Conservation (phyloP, 148 eudicot species). For the Heliosperma pusillum region DNA sequence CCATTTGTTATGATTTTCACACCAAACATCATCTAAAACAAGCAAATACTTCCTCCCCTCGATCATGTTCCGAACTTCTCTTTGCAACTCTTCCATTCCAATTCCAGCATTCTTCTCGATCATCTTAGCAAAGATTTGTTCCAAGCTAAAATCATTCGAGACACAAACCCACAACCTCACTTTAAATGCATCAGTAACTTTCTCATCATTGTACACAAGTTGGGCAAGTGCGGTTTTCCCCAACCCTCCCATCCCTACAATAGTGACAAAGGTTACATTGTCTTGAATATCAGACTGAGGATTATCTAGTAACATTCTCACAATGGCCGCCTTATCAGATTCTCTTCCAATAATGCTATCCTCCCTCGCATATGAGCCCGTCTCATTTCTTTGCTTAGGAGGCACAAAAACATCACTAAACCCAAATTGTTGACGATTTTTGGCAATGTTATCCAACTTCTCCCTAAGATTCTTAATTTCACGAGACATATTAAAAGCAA, state of each 20-base stretch:
- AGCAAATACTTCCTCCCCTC: constrained; percentile 19
- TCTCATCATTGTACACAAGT: constrained; percentile 13
- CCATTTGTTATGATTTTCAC: constrained; percentile 19
- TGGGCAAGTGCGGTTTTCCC: constrained; percentile 31
- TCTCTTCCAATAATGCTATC: constrained; percentile 17
- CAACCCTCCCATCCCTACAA: constrained; percentile 24
- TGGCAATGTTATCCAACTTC: constrained; percentile 11
- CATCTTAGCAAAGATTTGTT: constrained; percentile 16
- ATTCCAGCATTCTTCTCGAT: neutral
- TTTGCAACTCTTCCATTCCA: constrained; percentile 14
- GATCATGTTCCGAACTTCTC: constrained; percentile 11
- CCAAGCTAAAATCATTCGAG: constrained; percentile 14
- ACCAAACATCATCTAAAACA: constrained; percentile 27
- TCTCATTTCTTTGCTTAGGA: constrained; percentile 7
- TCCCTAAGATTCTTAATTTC: constrained; percentile 16
- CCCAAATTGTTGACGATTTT: constrained; percentile 13
- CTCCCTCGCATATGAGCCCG: constrained; percentile 7
- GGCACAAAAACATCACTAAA: constrained; percentile 8
- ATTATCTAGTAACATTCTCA: neutral
- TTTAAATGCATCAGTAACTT: constrained; percentile 8
- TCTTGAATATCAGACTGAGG: neutral
- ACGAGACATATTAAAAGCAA: constrained; percentile 4
- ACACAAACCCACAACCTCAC: constrained; percentile 25
- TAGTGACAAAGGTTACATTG: constrained; percentile 11
- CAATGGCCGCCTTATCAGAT: neutral